Base-by-base conservation (phyloP, 2,329 filamentous ascomycete genomes). In the Emericellopsis atlantica region DNA sequence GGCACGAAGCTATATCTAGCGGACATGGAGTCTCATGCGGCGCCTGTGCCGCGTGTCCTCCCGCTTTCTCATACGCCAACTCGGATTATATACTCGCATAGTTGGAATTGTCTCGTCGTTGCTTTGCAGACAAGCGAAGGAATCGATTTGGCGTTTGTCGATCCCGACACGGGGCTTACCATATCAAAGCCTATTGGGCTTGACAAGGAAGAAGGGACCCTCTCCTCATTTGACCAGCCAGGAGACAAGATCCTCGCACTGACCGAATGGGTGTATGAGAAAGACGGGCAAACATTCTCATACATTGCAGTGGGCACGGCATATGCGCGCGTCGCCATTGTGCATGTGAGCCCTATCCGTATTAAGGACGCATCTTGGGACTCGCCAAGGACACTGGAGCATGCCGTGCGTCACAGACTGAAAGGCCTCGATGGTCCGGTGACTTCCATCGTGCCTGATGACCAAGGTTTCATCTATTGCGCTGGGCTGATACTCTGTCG, bases 161-260 rank as follows among this genome's bases (percentile, higher is more conserved):
- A 79, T 43, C 65, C 70, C 0, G 64, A 69, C 7, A 73, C 70
- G 0, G 77, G 76, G 1, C 50, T 56, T 5, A 62, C 72, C 42
- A 51, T 80, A 1, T 74, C 74, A 1, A 48, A 52, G 11, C 61
- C 74, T 0, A 51, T 55, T 2, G 63, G 70, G 42, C 67, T 60
- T 33, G 57, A 60, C 3, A 37, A 38, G 29, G 34, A 8, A 14
- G 34, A 33, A 32, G 37, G 35, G 22, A 6, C 21, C 6, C 24
- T 70, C 43, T 70, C 80, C 24, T 67, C 65, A 14, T 61, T 87
- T 14, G 74, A 73, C 2, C 67, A 72, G 36, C 46, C 58, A 1
- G 71, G 72, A 1, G 78, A 83, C 46, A 67, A 66, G 32, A 71
- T 88, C 2, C 65, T 74, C 35, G 67, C 73, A 1, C 55, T 88